Percentiles rank a stretch among this genome's conserved stretches.
phyloP scores from a whole-genome alignment of 169 alveolate genomes.

The Babesia caballi region DNA sequence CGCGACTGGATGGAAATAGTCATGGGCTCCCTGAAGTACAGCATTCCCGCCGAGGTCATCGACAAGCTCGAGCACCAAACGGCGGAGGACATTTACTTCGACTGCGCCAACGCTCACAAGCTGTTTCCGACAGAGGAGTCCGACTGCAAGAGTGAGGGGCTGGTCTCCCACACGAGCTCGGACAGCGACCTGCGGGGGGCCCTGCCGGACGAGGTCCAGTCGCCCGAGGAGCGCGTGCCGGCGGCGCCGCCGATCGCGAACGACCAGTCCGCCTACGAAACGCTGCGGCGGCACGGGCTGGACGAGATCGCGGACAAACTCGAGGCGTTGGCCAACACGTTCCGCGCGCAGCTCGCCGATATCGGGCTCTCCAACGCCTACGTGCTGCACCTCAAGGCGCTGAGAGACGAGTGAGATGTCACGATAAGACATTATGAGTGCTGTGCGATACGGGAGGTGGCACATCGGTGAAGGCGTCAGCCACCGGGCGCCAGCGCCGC shows the following conservation, averaged over 20 bases:
- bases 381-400: slow-evolving; percentile 57
- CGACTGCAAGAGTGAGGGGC: slow-evolving; percentile 20
- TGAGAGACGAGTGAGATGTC: slow-evolving; percentile 32
- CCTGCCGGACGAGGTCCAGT: neutral
- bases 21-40: slow-evolving; percentile 31
- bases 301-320: slow-evolving; percentile 47
- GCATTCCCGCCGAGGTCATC: slow-evolving; percentile 21
- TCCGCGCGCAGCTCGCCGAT: slow-evolving; percentile 39
- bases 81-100: slow-evolving; percentile 35
- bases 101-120: slow-evolving; percentile 6
- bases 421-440: neutral
- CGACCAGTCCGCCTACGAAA: slow-evolving; percentile 3
- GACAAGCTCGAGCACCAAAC: slow-evolving; percentile 48
- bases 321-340: slow-evolving; percentile 27
- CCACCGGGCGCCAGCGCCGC: too few relatives aligned
- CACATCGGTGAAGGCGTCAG: too few relatives aligned
- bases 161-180: slow-evolving; percentile 11
- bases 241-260: neutral
- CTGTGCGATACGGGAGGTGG: neutral
- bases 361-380: slow-evolving; percentile 62
- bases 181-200: neutral
- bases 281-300: slow-evolving; percentile 7
- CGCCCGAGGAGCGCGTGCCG: neutral
- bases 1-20: slow-evolving; percentile 57
- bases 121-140: slow-evolving; percentile 34